Percentiles rank a stretch among this genome's conserved stretches.
Conservation (phyloP, 1,139 yeast species). For the Scheffersomyces parashehatae region DNA sequence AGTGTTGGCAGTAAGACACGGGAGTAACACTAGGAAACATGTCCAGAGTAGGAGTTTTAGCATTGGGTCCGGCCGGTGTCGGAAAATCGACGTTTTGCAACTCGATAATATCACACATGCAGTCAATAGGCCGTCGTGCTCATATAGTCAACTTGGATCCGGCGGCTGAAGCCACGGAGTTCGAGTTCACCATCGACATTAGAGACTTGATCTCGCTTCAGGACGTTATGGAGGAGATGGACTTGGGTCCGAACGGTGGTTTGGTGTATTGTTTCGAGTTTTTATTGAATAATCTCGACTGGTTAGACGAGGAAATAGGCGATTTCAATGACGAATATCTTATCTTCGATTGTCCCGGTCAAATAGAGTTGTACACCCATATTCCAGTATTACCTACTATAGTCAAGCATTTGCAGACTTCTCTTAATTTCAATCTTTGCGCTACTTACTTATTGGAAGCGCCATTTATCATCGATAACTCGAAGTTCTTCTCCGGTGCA, state of each 20-base stretch:
- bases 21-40: conserved; percentile 30
- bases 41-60: conserved; percentile 96
- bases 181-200: conserved; percentile 89
- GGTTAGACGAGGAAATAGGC: conserved; percentile 96
- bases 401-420: conserved; percentile 77
- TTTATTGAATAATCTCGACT: conserved; percentile 83
- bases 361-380: conserved; percentile 93
- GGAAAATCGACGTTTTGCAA: conserved; percentile 94
- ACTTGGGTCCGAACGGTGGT: conserved; percentile 95
- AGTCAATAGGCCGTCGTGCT: conserved; percentile 86
- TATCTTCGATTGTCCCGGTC: conserved; percentile 98
- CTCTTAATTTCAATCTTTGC: conserved; percentile 81
- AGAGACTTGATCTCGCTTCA: conserved; percentile 86
- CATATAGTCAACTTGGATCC: conserved; percentile 96
- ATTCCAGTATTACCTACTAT: conserved; percentile 89
- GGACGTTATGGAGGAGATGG: conserved; percentile 96
- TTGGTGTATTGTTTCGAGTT: conserved; percentile 89
- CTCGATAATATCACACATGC: conserved; percentile 83
- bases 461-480: conserved; percentile 84
- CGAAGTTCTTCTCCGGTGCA: conserved; percentile 94
- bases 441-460: conserved; percentile 93
- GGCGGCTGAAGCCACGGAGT: conserved; percentile 93
- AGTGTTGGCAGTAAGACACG: too few relatives aligned
- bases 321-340: conserved; percentile 91
- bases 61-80: conserved; percentile 96